Evolutionary conservation across 2,329 filamentous ascomycete species (phyloP).

Genomic region (Lasiodiplodia sp.): DNA sequence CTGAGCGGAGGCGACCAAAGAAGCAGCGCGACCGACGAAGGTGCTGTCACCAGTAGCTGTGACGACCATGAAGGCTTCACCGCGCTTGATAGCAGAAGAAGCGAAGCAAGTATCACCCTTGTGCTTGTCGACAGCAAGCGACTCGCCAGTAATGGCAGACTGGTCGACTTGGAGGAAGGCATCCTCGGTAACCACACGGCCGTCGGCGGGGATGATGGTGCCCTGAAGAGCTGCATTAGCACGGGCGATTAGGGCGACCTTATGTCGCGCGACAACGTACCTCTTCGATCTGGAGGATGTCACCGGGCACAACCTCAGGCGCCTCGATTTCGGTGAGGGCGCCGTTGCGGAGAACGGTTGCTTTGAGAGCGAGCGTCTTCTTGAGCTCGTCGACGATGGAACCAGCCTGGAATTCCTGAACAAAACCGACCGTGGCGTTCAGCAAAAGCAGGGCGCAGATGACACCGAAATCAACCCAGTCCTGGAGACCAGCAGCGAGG

Average conservation of each 20-base stretch:
- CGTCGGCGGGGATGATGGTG: conserved; percentile 89
- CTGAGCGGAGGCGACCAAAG: conserved; percentile 79
- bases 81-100: conserved; percentile 89
- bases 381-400: conserved; percentile 91
- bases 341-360: conserved; percentile 83
- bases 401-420: conserved; percentile 89
- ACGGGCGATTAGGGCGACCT: neutral
- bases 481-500: conserved; percentile 81
- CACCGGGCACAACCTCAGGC: conserved; percentile 84
- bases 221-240: conserved; percentile 51
- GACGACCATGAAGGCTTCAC: conserved; percentile 82
- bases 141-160: conserved; percentile 90
- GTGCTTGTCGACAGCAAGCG: conserved; percentile 89
- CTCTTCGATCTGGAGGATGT: conserved; percentile 89
- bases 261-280: conserved; percentile 38
- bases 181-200: conserved; percentile 81
- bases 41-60: conserved; percentile 88
- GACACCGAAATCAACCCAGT: conserved; percentile 94
- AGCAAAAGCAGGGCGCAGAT: conserved; percentile 84
- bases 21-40: conserved; percentile 87
- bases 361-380: conserved; percentile 88
- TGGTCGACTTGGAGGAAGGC: conserved; percentile 91
- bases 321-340: conserved; percentile 80
- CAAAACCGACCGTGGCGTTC: conserved; percentile 85
- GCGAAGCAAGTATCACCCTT: conserved; percentile 81